phyloP scores from a whole-genome alignment of 208 protist genomes.

The Entamoeba histolytica region DNA sequence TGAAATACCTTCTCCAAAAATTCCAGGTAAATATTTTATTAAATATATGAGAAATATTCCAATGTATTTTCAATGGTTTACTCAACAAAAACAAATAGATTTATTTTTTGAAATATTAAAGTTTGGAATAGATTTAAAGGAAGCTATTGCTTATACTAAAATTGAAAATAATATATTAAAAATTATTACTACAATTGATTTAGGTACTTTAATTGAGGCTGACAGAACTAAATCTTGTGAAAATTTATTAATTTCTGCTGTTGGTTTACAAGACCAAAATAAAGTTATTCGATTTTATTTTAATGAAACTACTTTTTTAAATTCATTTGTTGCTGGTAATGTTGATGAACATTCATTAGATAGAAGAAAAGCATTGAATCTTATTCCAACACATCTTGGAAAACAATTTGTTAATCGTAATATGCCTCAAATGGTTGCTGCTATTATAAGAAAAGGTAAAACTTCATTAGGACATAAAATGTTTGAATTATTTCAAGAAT shows the following conservation, averaged over 20 bases:
- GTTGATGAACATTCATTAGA: neutral
- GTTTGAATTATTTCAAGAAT: neutral
- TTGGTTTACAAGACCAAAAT: neutral
- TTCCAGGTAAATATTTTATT: neutral
- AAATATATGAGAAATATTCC: neutral
- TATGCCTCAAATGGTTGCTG: neutral
- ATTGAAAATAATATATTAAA: neutral
- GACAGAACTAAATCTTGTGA: neutral
- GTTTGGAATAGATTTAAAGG: neutral
- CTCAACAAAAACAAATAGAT: neutral
- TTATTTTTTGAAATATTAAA: neutral
- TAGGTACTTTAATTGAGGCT: neutral
- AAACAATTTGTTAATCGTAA: neutral
- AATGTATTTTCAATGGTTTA: neutral
- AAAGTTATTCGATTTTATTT: neutral
- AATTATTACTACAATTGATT: neutral
- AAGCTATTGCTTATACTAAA: neutral
- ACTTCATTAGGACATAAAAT: neutral
- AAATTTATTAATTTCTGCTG: neutral
- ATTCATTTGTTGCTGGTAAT: neutral
- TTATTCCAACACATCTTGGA: neutral
- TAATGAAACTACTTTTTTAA: neutral
- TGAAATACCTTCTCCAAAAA: neutral
- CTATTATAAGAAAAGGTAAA: neutral
- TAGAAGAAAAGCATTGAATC: neutral